A percentile compares a stretch with the other conserved stretches of the same genome.
Evolutionary conservation across 1,284 basidiomycete genomes (phyloP).

Genomic region (Austroboletus niveus): DNA sequence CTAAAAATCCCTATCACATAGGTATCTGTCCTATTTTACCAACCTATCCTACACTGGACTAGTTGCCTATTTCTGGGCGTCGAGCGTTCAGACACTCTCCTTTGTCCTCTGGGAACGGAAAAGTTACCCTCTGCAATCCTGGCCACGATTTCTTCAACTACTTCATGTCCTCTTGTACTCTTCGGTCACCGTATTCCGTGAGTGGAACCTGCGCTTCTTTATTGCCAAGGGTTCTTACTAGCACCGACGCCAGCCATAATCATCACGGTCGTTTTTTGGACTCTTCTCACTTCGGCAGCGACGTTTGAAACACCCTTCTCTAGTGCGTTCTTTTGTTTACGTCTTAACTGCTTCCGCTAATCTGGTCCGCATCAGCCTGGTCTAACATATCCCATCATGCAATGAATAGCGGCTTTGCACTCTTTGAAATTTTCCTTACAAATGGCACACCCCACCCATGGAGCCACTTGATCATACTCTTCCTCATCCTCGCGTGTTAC

Average conservation of each 20-base stretch:
- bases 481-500: constrained; percentile 55
- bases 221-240: not conserved
- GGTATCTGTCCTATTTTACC: constrained; percentile 66
- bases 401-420: constrained; percentile 55
- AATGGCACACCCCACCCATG: constrained; percentile 53
- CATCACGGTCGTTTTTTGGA: constrained; percentile 69
- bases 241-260: constrained; percentile 46
- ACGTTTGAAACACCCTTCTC: constrained; percentile 42
- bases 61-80: constrained; percentile 59
- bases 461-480: constrained; percentile 45
- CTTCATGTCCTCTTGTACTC: constrained; percentile 55
- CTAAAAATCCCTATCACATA: constrained; percentile 22
- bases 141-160: constrained; percentile 56
- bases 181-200: constrained; percentile 60
- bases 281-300: constrained; percentile 43
- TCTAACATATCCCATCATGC: constrained; percentile 60
- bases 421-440: constrained; percentile 59
- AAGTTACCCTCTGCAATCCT: constrained; percentile 56
- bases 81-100: constrained; percentile 51
- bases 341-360: constrained; percentile 1
- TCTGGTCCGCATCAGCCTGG: constrained; percentile 42
- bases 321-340: constrained; percentile 30
- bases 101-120: constrained; percentile 37
- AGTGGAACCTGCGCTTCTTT: constrained; percentile 26
- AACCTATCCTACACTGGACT: constrained; percentile 62